These are phyloP conservation scores for Hansenula lynferdii DNA, from an alignment of 1,139 yeast species.

Conservation along the genomic window DNA sequence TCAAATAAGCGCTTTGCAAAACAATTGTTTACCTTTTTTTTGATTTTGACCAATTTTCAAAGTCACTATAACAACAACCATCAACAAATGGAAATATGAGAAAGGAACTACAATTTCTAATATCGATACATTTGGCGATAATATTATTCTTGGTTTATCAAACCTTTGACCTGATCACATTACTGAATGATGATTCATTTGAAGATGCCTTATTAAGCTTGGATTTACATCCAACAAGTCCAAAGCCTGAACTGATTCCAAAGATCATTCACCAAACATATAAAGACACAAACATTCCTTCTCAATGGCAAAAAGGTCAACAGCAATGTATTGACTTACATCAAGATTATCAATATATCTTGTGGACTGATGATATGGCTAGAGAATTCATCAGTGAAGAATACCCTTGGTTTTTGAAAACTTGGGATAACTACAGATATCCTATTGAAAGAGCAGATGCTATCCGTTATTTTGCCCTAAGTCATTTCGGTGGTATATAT, in stretches of 20 bases:
- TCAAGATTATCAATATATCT: conserved; percentile 80
- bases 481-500: conserved; percentile 85
- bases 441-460: conserved; percentile 92
- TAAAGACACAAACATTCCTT: conserved; percentile 74
- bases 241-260: conserved; percentile 60
- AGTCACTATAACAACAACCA: too few relatives aligned
- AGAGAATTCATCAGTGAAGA: conserved; percentile 71
- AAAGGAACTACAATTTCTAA: conserved; percentile 55
- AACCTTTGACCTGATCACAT: conserved; percentile 69
- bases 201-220: conserved; percentile 55
- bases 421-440: conserved; percentile 73
- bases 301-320: conserved; percentile 76
- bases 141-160: conserved; percentile 54
- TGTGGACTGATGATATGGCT: conserved; percentile 90
- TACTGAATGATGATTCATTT: conserved; percentile 68
- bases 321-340: conserved; percentile 70
- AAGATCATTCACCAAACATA: conserved; percentile 93
- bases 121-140: conserved; percentile 52
- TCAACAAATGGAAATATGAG: conserved; percentile 26
- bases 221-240: conserved; percentile 44
- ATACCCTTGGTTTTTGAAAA: conserved; percentile 80
- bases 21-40: too few relatives aligned
- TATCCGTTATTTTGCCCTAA: conserved; percentile 80
- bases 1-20: too few relatives aligned
- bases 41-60: too few relatives aligned